Evolutionary conservation across 257 asterid genomes (phyloP), one percentile per base, ranked within the genome.

Genomic region (Ilex asprella): DNA sequence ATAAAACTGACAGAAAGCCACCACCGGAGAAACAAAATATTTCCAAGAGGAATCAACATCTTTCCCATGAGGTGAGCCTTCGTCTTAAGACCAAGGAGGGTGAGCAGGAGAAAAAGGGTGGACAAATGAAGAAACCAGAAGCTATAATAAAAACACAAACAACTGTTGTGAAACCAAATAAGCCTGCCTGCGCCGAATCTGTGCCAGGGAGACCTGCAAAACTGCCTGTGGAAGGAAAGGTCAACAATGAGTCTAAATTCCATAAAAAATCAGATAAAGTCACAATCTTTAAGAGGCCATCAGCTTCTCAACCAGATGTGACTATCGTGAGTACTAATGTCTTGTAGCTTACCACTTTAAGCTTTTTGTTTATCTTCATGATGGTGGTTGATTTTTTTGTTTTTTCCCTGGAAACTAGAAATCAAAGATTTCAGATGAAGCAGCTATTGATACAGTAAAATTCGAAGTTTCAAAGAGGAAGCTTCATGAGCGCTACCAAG

Each of bases 401-500:
- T 35, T 21, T 21, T 21, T 21, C 27, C 27, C 27, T 21, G 27
- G 27, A 21, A 35, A 60, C 66, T 57, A 76, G 87, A 85, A 80
- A 70, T 52, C 12, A 46, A 76, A 68, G 65, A 7, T 43, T 43
- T 70, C 80, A 46, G 83, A 76, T 9, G 96, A 21, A 78, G 63
- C 69, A 21, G 69, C 62, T 71, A 69, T 62, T 21, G 27, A 21
- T 21, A 21, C 27, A 21, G 27, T 21, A 21, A 86, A 78, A 55
- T 59, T 91, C 12, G 98, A 91, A 78, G 86, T 81, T 12, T 81
- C 98, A 12, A 88, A 91, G 64, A 86, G 98, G 85, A 91, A 91
- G 75, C 95, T 91, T 31, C 98, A 91, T 9, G 96, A 91, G 64
- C 92, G 96, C 12, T 88, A 88, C 70, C 96, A 80, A 71, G 95